Evolutionary conservation across 805 yeast genomes (phyloP), one percentile per base, ranked within the genome.

Genomic region (Monosporozyma unispora): DNA sequence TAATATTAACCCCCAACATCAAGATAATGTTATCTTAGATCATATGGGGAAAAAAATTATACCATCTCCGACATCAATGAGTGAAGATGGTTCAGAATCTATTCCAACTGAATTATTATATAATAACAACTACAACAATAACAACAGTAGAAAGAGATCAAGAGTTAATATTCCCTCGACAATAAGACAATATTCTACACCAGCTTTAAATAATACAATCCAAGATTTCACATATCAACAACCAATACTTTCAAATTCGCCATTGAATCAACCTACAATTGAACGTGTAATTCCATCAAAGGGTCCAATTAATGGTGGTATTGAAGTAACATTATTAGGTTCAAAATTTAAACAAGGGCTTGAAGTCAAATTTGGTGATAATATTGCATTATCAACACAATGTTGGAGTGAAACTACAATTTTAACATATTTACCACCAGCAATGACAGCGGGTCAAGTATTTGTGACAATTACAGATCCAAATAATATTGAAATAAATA

Each of bases 371-470:
- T 93, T 93, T 69, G 99, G 99, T 31, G 80, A 83, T 11, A 81
- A 81, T 61, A 71, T 76, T 51, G 88, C 93, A 0, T 67, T 86
- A 29, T 84, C 93, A 3, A 88, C 97, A 0, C 96, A 89, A 61
- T 90, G 96, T 67, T 93, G 99, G 99, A 87, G 95, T 44, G 93
- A 86, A 38, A 77, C 93, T 1, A 93, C 99, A 0, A 85, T 93
- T 48, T 96, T 93, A 2, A 88, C 98, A 0, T 88, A 86, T 59
- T 71, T 93, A 46, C 99, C 99, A 3, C 97, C 99, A 2, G 87
- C 97, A 1, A 69, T 83, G 10, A 80, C 78, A 50, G 84, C 96
- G 0, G 98, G 98, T 0, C 96, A 90, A 56, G 99, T 93, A 2
- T 72, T 86, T 49, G 97, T 93, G 3, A 78, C 90, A n/a, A 84